Conservation (phyloP, 345 rosid species). For the Xanthoceras sorbifolium region DNA sequence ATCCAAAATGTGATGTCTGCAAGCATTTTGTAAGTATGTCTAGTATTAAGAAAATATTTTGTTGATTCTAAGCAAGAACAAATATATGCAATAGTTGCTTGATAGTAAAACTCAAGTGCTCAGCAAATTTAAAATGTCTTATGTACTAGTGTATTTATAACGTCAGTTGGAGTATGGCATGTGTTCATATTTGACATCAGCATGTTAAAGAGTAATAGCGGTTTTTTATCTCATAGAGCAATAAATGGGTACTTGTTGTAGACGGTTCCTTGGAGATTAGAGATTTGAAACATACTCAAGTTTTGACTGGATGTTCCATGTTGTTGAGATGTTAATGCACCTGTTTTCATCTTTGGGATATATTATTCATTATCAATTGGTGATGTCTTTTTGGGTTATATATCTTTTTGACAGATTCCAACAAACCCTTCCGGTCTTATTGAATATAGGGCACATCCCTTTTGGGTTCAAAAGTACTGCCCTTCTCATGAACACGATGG, state of each 20-base stretch:
- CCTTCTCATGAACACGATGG: constrained; percentile 90
- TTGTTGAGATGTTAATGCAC: constrained; percentile 15
- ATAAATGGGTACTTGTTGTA: background rate
- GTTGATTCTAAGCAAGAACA: background rate
- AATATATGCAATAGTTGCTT: background rate
- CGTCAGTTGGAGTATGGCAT: background rate
- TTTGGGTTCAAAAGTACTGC: constrained; percentile 96
- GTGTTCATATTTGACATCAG: background rate
- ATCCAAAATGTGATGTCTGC: constrained; percentile 99
- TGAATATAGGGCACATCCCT: constrained; percentile 98
- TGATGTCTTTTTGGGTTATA: constrained; percentile 30
- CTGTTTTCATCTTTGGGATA: constrained; percentile 15
- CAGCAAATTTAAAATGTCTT: background rate
- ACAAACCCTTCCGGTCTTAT: constrained; percentile 89
- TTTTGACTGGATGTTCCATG: background rate
- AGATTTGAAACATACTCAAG: background rate
- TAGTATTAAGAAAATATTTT: background rate
- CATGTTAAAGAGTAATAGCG: background rate
- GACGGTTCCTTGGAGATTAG: background rate
- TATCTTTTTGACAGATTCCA: constrained; percentile 74
- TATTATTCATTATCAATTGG: constrained; percentile 23
- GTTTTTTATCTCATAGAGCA: constrained; percentile 4
- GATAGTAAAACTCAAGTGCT: background rate
- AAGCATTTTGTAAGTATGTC: constrained; percentile 67
- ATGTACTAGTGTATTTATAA: background rate